phyloP scores from a whole-genome alignment of 176 grass and related monocot genomes.

The Urochloa ruziziensis region DNA sequence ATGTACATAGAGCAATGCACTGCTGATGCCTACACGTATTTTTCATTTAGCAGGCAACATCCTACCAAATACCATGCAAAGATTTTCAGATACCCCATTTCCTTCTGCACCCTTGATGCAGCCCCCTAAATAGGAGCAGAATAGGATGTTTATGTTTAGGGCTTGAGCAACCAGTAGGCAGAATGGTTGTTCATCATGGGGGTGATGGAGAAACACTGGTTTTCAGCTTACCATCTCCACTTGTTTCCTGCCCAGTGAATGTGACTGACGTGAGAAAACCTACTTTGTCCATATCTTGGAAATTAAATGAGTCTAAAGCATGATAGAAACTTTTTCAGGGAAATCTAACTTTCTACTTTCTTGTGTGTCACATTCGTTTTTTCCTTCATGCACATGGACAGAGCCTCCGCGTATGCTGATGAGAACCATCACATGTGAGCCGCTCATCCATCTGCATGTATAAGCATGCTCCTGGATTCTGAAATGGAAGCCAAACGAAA shows the following conservation, averaged over 20 bases:
- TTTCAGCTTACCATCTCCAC: constrained; percentile 18
- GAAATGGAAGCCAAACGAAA: constrained; percentile 41
- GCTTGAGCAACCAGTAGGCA: background rate
- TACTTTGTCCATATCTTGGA: constrained; percentile 8
- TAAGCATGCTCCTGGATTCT: constrained; percentile 88
- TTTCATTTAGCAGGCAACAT: constrained; percentile 12
- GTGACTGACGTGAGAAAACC: constrained; percentile 23
- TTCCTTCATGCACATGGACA: constrained; percentile 79
- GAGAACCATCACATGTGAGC: constrained; percentile 79
- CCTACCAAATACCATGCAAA: constrained; percentile 12
- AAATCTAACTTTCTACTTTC: constrained; percentile 17
- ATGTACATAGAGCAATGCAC: constrained; percentile 15
- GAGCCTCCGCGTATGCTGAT: constrained; percentile 80
- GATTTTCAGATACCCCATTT: constrained; percentile 5
- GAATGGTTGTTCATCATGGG: constrained; percentile 14
- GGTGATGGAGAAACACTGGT: background rate
- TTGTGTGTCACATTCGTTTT: background rate
- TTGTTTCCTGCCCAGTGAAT: constrained; percentile 30
- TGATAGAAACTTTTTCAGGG: background rate
- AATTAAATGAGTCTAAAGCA: constrained; percentile 2
- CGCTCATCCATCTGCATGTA: constrained; percentile 76
- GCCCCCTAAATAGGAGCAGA: background rate
- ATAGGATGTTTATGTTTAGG: background rate
- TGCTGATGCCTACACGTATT: too few species aligned
- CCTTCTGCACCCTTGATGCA: background rate